Base-by-base conservation (phyloP, 2,329 filamentous ascomycete genomes). In the Tolypocladium ophioglossoides region DNA sequence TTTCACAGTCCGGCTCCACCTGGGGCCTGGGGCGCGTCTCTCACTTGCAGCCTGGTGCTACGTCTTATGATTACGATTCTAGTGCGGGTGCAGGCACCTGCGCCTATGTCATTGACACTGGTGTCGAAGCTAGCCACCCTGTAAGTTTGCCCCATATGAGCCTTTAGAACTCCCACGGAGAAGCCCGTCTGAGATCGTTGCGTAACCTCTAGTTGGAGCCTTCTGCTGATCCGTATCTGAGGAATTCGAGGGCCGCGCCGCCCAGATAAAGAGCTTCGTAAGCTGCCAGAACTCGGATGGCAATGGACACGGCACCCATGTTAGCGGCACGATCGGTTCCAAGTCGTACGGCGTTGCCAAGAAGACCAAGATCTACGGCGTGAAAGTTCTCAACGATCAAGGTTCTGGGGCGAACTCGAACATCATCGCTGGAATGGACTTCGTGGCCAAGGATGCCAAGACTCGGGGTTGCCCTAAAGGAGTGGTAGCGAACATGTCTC, bases 401-500 rank as follows among this genome's bases (percentile, higher is more conserved):
- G 70, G 66, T 68, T 65, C 62, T 27, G 69, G 70, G 46, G 62
- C 66, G 48, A 65, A 60, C 57, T 71, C 70, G 7, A 65, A 62
- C 54, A 67, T 74, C 58, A 66, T 74, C 47, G 70, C 70, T 32
- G 70, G 70, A 57, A 72, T 73, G 57, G 68, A 73, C 64, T 73
- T 64, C 46, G 72, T 72, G 10, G 63, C 64, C 51, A 51, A 60
- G 22, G 70, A 74, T 59, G 59, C 65, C 20, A 34, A 60, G 50
- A 66, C 57, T 4, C 67, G 66, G 54, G 64, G 53, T 59, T 73
- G 71, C 66, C 62, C 66, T 58, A 68, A 63, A 41, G 72, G 73
- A 34, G 66, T 70, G 39, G 75, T 79, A 27, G 71, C 75, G 56
- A 78, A 74, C 66, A 75, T 80, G 74, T 77, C 73, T 16, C 72